phyloP scores from a whole-genome alignment of 768 basidiomycete species.

The Hericium erinaceus region DNA sequence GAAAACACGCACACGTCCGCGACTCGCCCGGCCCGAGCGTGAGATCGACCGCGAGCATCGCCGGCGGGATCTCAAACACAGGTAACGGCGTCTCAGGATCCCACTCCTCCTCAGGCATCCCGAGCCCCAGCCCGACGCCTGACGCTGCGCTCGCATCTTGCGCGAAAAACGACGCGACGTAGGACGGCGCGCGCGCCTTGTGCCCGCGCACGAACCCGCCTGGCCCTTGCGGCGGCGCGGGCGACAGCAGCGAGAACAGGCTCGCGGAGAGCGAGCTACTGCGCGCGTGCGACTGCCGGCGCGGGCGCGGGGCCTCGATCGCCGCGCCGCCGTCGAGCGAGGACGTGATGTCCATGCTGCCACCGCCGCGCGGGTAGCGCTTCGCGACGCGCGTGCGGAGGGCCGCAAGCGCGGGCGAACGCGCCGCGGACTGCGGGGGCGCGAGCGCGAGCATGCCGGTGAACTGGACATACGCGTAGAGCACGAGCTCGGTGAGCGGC shows the following conservation, averaged over 20 bases:
- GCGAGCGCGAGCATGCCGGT: constrained; percentile 56
- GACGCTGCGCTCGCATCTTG: constrained; percentile 7
- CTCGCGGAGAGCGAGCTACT: constrained; percentile 40
- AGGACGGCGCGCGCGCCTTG: constrained; percentile 16
- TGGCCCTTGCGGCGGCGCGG: constrained; percentile 8
- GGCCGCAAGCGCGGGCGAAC: constrained; percentile 33
- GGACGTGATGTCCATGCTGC: constrained; percentile 69
- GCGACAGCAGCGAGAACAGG: constrained; percentile 29
- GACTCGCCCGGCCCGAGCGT: constrained; percentile 75
- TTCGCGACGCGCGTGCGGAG: constrained; percentile 34
- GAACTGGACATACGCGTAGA: constrained; percentile 82
- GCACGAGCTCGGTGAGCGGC: constrained; percentile 43
- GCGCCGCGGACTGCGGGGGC: constrained; percentile 37
- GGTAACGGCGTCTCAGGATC: constrained; percentile 65
- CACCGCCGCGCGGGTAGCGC: constrained; percentile 53
- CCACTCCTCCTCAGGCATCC: constrained; percentile 32
- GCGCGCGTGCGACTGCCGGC: constrained; percentile 35
- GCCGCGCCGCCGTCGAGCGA: constrained; percentile 25
- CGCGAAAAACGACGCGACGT: constrained; percentile 5
- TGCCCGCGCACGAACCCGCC: constrained; percentile 15
- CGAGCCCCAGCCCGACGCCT: constrained; percentile 24
- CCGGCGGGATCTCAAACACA: constrained; percentile 76
- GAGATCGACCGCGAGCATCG: constrained; percentile 87
- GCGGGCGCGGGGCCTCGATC: constrained; percentile 12
- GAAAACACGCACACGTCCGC: constrained; percentile 56